Evolutionary conservation across 192 early-diverging fungal genomes (phyloP), one percentile per base, ranked within the genome.

Genomic region (Podila clonocystis): DNA sequence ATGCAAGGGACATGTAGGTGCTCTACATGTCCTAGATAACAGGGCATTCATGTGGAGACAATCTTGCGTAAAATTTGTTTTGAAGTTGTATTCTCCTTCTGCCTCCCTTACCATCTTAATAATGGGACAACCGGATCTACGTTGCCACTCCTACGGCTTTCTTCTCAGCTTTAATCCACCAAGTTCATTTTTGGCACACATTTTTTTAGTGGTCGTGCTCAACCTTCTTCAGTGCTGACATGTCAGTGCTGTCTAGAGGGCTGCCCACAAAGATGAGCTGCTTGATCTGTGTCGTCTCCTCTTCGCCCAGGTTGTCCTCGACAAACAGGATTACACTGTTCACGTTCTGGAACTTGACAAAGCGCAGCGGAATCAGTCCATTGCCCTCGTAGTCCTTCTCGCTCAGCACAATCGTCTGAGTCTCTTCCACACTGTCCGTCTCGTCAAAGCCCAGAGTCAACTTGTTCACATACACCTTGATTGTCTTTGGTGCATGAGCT

Each of bases 291-390:
- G 96, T 96, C 20, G 91, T 92, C 19, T 99, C 97, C 52, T 91
- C 92, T 61, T 87, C 94, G 13, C 85, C 91, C 77, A 94, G 77
- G 72, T 99, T 99, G 70, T 97, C 91, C n/a, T 87, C 87, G n/a
- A 97, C 84, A 75, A 95, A 98, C 29, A 97, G 63, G 58, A 93
- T 90, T 62, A 98, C 58, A 67, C 85, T 93, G 62, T 87, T 91
- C 34, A 99, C 91, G 67, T 88, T 93, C 86, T 99, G 97, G 85
- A 96, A 99, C 63, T 95, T 94, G 66, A 99, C 97, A 82, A 95
- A 99, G 58, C 95, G 90, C 74, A 99, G 87, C 9, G 87, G 85
- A n/a, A 93, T 89, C 36, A 94, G 85, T 17, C 87, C 87, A 29
- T 90, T 87, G 28, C 80, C 85, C 71, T 90, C 88, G 73, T 93